Conservation (phyloP, 768 basidiomycete species). For the Neoboletus brunneissimus region DNA sequence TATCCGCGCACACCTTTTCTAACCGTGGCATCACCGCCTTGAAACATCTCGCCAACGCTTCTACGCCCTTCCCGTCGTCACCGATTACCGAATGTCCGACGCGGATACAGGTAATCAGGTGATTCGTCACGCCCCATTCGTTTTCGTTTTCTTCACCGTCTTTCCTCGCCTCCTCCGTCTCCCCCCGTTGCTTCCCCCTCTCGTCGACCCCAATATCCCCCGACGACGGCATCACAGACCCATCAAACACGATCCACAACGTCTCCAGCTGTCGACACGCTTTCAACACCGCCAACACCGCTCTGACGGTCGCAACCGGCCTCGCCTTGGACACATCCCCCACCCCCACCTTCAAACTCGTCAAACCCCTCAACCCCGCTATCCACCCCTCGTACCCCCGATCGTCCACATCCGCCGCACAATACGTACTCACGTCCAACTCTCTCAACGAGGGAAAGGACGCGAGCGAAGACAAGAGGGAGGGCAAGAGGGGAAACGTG, state of each 20-base stretch:
- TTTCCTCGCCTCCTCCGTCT: not conserved
- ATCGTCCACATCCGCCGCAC: conserved; percentile 21
- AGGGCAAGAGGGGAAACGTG: conserved; percentile 18
- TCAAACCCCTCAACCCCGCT: conserved; percentile 8
- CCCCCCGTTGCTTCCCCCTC: too few species aligned
- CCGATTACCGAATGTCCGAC: conserved; percentile 26
- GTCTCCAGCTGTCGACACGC: conserved; percentile 19
- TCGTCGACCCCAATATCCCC: not conserved
- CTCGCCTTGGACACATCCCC: conserved; percentile 15
- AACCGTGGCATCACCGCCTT: conserved; percentile 22
- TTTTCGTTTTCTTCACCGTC: not conserved
- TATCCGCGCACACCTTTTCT: conserved; percentile 16
- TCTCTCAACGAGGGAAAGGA: conserved; percentile 14
- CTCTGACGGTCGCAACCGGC: conserved; percentile 18
- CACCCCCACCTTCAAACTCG: conserved; percentile 21
- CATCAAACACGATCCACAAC: conserved; percentile 25
- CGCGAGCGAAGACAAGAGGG: conserved; percentile 13
- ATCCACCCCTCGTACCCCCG: conserved; percentile 14
- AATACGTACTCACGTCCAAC: conserved; percentile 23
- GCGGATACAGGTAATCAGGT: conserved; percentile 11
- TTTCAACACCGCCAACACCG: conserved; percentile 20
- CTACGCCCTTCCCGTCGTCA: conserved; percentile 8
- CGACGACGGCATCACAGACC: conserved; percentile 1
- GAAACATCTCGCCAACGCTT: conserved; percentile 16
- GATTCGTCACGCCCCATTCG: conserved; percentile 21